Percentiles rank a stretch among this genome's conserved stretches.
These are phyloP conservation scores for Russula griseocarnosa DNA, from an alignment of 768 basidiomycete species.

Conservation along the genomic window DNA sequence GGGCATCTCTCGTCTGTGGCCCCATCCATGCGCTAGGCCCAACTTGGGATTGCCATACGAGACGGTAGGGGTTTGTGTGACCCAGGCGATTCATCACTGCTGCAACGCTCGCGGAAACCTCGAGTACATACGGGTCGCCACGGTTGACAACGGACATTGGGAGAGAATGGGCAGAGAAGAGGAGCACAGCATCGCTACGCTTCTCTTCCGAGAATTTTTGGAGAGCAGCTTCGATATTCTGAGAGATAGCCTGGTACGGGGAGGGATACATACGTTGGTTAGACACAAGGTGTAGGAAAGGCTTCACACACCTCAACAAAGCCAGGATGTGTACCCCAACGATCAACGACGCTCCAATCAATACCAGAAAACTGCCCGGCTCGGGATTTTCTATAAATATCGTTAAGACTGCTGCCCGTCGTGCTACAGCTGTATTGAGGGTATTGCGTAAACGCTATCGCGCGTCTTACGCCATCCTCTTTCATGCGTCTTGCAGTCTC, in stretches of 20 bases:
- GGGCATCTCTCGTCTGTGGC: conserved; percentile 86
- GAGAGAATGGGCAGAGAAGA: conserved; percentile 96
- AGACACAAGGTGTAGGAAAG: conserved; percentile 4
- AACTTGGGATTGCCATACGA: conserved; percentile 98
- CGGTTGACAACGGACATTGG: conserved; percentile 99
- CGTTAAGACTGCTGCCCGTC: conserved; percentile 95
- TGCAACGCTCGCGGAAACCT: conserved; percentile 90
- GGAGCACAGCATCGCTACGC: conserved; percentile 71
- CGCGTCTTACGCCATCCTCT: conserved; percentile 85
- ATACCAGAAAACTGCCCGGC: conserved; percentile 61
- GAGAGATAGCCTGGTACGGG: conserved; percentile 71
- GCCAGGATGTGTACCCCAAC: conserved; percentile 95
- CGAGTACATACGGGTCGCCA: conserved; percentile 93
- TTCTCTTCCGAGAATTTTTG: conserved; percentile 67
- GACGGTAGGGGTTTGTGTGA: conserved; percentile 79
- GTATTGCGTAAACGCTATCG: conserved; percentile 96
- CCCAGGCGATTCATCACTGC: conserved; percentile 88
- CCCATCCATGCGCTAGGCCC: conserved; percentile 99
- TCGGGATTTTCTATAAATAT: conserved; percentile 68
- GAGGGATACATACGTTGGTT: conserved; percentile 3
- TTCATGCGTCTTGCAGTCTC: conserved; percentile 79
- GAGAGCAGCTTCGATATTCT: conserved; percentile 80
- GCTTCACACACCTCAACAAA: conserved; percentile 77
- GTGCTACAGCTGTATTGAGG: conserved; percentile 99
- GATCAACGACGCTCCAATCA: conserved; percentile 96